These are phyloP conservation scores for Botryotinia calthae DNA, from an alignment of 2,329 filamentous ascomycete genomes.

Conservation along the genomic window DNA sequence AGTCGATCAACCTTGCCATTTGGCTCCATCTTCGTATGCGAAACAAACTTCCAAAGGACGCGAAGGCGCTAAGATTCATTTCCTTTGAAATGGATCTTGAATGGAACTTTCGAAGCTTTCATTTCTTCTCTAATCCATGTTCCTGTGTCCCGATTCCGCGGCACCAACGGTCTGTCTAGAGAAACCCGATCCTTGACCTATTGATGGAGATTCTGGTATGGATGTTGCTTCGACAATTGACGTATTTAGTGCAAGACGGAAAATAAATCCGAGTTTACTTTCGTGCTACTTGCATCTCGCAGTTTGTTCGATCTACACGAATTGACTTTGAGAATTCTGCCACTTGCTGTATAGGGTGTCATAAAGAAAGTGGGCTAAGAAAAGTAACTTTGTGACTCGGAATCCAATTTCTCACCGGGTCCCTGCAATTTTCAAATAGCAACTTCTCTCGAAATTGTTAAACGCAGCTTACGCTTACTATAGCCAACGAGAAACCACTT, in stretches of 20 bases:
- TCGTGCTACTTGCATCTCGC: constrained; percentile 6
- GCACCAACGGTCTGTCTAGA: constrained; percentile 14
- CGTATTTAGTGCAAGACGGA: constrained; percentile 10
- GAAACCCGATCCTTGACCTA: constrained; percentile 18
- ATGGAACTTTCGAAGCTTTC: constrained; percentile 22
- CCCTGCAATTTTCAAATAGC: not conserved
- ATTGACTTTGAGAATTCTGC: not conserved
- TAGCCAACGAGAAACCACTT: not conserved
- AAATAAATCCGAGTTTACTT: constrained; percentile 7
- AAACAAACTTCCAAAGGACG: not conserved
- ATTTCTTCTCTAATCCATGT: constrained; percentile 23
- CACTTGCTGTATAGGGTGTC: not conserved
- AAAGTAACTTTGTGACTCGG: not conserved
- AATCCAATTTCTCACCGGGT: not conserved
- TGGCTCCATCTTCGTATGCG: constrained; percentile 1
- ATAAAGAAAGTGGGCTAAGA: not conserved
- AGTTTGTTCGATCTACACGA: not conserved
- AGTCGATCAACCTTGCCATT: not conserved
- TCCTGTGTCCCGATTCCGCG: constrained; percentile 16
- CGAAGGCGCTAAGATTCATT: constrained; percentile 11
- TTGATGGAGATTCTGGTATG: not conserved
- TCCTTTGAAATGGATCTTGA: constrained; percentile 10
- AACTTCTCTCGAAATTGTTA: not conserved
- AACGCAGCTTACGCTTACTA: constrained; percentile 15
- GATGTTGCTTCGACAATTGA: not conserved